These are phyloP conservation scores for Collybiopsis confluens DNA, from an alignment of 768 basidiomycete genomes.

Conservation along the genomic window DNA sequence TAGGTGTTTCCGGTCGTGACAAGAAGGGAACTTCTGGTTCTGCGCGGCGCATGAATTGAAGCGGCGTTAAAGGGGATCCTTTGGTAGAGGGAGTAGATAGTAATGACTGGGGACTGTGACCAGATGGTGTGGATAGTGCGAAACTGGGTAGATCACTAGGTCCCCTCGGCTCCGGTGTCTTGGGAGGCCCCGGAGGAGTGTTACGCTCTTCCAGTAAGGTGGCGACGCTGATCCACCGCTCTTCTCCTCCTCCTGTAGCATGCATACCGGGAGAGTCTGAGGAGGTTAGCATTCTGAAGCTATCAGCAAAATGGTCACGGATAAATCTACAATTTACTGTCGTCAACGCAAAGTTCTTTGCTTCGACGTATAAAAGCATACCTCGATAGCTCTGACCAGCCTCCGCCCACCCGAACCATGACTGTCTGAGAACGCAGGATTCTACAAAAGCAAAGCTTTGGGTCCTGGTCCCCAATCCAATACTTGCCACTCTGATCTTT, in stretches of 20 bases:
- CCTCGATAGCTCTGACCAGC: slow-evolving; percentile 91
- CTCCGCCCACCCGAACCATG: slow-evolving; percentile 95
- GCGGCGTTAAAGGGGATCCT: slow-evolving; percentile 71
- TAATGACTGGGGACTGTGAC: slow-evolving; percentile 47
- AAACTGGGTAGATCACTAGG: slow-evolving; percentile 66
- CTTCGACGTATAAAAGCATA: slow-evolving; percentile 31
- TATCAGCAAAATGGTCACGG: slow-evolving; percentile 79
- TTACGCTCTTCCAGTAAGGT: slow-evolving; percentile 60
- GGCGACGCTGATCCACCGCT: slow-evolving; percentile 82
- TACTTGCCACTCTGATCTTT: slow-evolving; percentile 92
- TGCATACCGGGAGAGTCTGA: slow-evolving; percentile 45
- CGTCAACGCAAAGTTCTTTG: slow-evolving; percentile 8
- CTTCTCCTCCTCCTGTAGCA: slow-evolving; percentile 43
- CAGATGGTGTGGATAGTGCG: slow-evolving; percentile 54
- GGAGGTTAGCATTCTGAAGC: slow-evolving; percentile 61
- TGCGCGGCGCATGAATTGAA: slow-evolving; percentile 84
- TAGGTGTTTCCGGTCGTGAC: slow-evolving; percentile 61
- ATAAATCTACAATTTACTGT: slow-evolving; percentile 59
- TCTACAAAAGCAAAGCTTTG: slow-evolving; percentile 87
- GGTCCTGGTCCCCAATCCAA: slow-evolving; percentile 92
- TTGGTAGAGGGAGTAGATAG: slow-evolving; percentile 49
- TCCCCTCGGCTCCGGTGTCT: slow-evolving; percentile 64
- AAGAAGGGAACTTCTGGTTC: slow-evolving; percentile 47
- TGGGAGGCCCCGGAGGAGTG: slow-evolving; percentile 35
- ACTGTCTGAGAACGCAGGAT: slow-evolving; percentile 89